Conservation (phyloP, 306 rosid species). For the Phaseolus lunatus region DNA sequence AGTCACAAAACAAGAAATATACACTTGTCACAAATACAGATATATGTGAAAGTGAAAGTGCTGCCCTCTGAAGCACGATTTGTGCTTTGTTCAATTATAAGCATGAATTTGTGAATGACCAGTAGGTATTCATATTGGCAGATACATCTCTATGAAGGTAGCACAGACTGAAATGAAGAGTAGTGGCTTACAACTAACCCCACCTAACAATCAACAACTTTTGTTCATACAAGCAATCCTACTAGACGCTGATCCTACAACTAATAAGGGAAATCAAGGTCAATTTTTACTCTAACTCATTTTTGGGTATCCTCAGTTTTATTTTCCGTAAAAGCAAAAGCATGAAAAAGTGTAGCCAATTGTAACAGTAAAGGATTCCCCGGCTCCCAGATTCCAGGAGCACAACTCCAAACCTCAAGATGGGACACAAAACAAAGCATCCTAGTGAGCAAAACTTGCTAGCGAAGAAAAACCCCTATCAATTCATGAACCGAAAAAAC, state of each 20-base stretch:
- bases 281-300: not conserved
- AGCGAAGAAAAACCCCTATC: constrained; percentile 42
- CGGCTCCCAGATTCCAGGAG: constrained; percentile 31
- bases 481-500: not conserved
- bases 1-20: not conserved
- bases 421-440: constrained; percentile 4
- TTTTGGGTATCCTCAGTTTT: not conserved
- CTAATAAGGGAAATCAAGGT: constrained; percentile 10
- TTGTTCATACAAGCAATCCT: not conserved
- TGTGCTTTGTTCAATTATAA: not conserved
- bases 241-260: constrained; percentile 25
- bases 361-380: not conserved
- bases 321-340: not conserved
- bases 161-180: not conserved
- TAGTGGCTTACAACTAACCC: not conserved
- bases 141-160: constrained; percentile 9
- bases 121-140: not conserved
- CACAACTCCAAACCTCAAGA: constrained; percentile 30
- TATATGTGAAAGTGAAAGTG: constrained; percentile 13
- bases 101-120: constrained; percentile 5
- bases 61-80: not conserved
- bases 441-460: not conserved
- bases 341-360: not conserved
- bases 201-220: constrained; percentile 6
- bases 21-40: constrained; percentile 20